Evolutionary conservation across 2,329 filamentous ascomycete genomes (phyloP).

Genomic region (Metarhizium robertsii): DNA sequence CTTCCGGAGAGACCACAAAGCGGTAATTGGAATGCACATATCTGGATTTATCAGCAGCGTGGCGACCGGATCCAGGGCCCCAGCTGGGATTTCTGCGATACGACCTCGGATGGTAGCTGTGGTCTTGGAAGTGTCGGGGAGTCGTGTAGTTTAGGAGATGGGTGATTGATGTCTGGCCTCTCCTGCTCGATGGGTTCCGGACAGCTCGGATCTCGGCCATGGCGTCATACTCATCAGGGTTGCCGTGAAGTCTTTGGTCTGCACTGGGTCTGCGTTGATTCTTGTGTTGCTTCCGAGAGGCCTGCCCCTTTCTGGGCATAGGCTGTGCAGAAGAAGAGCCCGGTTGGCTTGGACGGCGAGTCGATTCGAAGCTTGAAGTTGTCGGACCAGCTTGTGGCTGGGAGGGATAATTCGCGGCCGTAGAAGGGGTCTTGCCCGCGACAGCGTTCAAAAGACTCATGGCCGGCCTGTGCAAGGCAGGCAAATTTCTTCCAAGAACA

Average conservation of each 20-base stretch:
- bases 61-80: constrained; percentile 82
- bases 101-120: constrained; percentile 42
- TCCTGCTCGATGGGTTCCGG: constrained; percentile 55
- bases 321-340: constrained; percentile 20
- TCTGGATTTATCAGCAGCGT: constrained; percentile 83
- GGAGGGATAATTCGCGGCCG: constrained; percentile 30
- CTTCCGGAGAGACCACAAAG: constrained; percentile 81
- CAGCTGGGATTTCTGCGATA: constrained; percentile 67
- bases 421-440: constrained; percentile 43
- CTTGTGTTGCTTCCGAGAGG: constrained; percentile 72
- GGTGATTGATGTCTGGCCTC: constrained; percentile 93
- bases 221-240: constrained; percentile 69
- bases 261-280: constrained; percentile 61
- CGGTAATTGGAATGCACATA: constrained; percentile 93
- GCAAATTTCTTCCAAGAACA: neutral
- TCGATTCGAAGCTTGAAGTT: constrained; percentile 39
- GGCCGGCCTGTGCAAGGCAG: constrained; percentile 8
- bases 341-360: constrained; percentile 36
- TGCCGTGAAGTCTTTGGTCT: constrained; percentile 23
- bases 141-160: constrained; percentile 89
- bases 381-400: constrained; percentile 31
- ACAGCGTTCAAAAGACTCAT: constrained; percentile 25
- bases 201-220: constrained; percentile 67
- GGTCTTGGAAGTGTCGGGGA: constrained; percentile 59
- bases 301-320: constrained; percentile 66